Evolutionary conservation across 495 filamentous ascomycete genomes (phyloP).

Genomic region (Coniosporium apollinis): DNA sequence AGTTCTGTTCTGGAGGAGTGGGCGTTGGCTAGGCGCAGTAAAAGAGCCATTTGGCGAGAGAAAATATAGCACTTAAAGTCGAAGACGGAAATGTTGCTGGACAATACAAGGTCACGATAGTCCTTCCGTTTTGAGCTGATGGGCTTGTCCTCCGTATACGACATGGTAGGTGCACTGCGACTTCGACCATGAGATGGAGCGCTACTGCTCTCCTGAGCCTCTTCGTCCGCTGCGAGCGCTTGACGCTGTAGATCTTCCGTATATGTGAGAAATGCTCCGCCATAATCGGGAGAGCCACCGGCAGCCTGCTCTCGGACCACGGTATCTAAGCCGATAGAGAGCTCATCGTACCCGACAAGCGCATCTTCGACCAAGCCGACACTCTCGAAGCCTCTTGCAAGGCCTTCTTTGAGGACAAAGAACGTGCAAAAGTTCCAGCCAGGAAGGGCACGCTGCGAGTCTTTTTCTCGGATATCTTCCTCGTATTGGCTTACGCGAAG

Average conservation of each 20-base stretch:
- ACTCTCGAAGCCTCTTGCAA: constrained; percentile 87
- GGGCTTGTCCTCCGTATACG: no score
- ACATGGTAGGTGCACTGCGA: no score
- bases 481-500: constrained; percentile 85
- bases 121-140: constrained; percentile 37
- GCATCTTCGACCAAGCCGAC: constrained; percentile 94
- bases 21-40: constrained; percentile 67
- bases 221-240: constrained; percentile 25
- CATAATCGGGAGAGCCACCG: constrained; percentile 38
- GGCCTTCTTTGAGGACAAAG: constrained; percentile 89
- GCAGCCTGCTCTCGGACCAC: constrained; percentile 59
- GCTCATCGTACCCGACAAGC: constrained; percentile 79
- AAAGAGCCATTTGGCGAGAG: constrained; percentile 65
- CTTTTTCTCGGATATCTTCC: constrained; percentile 88
- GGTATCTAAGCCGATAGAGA: constrained; percentile 67
- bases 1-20: constrained; percentile 12
- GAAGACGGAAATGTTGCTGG: constrained; percentile 94
- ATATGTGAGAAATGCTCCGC: constrained; percentile 45
- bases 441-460: constrained; percentile 70
- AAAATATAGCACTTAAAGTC: constrained; percentile 94
- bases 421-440: constrained; percentile 99
- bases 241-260: constrained; percentile 53
- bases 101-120: constrained; percentile 82
- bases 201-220: no score
- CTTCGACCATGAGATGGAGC: no score